phyloP scores from a whole-genome alignment of 2,329 filamentous ascomycete species.

The Venturia aucupariae region DNA sequence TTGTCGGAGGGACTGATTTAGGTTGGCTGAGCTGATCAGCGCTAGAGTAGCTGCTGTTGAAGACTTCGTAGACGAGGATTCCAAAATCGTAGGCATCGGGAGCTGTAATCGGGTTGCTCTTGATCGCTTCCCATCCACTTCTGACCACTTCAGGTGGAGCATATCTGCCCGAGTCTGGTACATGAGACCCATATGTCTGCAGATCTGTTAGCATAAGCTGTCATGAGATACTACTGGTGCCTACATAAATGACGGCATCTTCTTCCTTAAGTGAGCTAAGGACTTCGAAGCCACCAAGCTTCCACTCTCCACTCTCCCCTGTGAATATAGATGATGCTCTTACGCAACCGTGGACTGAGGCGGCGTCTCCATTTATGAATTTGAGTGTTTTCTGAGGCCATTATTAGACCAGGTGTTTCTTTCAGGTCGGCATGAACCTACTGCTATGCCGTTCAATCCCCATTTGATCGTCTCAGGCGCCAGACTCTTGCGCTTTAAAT shows the following conservation, averaged over 20 bases:
- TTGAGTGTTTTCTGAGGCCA: conserved; percentile 67
- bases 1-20: conserved; percentile 73
- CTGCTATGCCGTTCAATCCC: conserved; percentile 80
- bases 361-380: conserved; percentile 90
- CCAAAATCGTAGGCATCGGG: conserved; percentile 85
- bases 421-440: conserved; percentile 31
- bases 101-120: conserved; percentile 68
- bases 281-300: conserved; percentile 85
- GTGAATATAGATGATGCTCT: conserved; percentile 83
- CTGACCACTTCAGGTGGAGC: conserved; percentile 78
- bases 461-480: conserved; percentile 93
- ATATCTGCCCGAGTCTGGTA: conserved; percentile 78
- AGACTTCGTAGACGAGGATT: conserved; percentile 77
- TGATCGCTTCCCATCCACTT: conserved; percentile 85
- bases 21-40: conserved; percentile 75
- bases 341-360: conserved; percentile 82
- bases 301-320: conserved; percentile 96
- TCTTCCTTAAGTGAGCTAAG: conserved; percentile 94
- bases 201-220: conserved; percentile 13
- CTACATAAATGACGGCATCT: conserved; percentile 79
- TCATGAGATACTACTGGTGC: conserved; percentile 17
- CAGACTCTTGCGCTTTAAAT: conserved; percentile 77
- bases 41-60: conserved; percentile 73
- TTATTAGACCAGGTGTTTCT: neutral
- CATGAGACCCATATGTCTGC: conserved; percentile 74